Base-by-base conservation (phyloP, 352 stramenopile species). In the Phytophthora niederhauseri region DNA sequence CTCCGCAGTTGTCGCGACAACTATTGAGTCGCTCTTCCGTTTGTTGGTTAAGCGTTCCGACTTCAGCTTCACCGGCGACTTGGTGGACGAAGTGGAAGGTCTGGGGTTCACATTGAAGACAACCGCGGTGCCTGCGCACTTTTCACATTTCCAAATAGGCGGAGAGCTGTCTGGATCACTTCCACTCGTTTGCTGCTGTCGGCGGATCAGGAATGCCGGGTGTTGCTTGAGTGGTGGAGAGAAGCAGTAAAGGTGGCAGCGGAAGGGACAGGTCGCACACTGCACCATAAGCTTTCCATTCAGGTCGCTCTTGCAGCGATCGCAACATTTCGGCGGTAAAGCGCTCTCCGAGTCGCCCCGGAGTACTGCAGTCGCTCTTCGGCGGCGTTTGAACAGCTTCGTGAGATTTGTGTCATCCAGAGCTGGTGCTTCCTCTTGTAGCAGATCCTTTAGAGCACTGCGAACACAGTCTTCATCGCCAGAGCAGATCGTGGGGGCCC, bases 231-330 rank as follows among this genome's bases (percentile, higher is more conserved):
- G 69, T 41, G 83, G 81, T 4, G 85, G 85, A 11, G 72, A 69
- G 19, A 92, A 93, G 54, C 85, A 93, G 58, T 91, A 93, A 14
- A 92, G 60, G 57, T 92, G 85, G 22, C 81, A 82, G 0, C 75
- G 68, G 55, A 92, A 91, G 2, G 70, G 53, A 54, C 85, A 93
- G 15, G 48, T 62, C 6, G 65, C 59, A 26, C 85, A 93, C 6
- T 57, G 64, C 3, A 85, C 76, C 38, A 93, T 73, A 50, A 93
- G 69, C 56, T 91, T 92, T 8, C 76, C 61, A 51, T 93, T 91
- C 45, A 91, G 46, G 43, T 92, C 83, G 56, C 85, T 93, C 46
- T 78, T 84, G 61, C 85, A 93, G 4, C 62, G 70, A 36, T 78
- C 67, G 14, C 85, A 93, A 49, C 73, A 80, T 52, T 68, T 76